Evolutionary conservation across 2,329 filamentous ascomycete genomes (phyloP).

Genomic region (Chrysoporthe deuterocubensis): DNA sequence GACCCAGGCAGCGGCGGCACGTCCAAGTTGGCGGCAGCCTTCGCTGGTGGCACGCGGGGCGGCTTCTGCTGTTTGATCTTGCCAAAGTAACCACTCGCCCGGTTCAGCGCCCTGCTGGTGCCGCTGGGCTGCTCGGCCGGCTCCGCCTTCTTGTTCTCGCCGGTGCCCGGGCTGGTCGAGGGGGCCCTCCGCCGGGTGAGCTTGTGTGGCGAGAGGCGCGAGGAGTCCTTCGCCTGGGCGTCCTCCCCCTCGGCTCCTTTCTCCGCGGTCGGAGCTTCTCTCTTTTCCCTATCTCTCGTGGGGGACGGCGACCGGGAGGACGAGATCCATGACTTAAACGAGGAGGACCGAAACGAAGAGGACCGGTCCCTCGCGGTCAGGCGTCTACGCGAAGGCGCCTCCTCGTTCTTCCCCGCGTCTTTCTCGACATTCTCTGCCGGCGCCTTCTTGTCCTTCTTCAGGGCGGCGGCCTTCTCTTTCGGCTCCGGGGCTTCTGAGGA

Average conservation of each 20-base stretch:
- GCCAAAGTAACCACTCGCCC: constrained; percentile 53
- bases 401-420: constrained; percentile 25
- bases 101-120: constrained; percentile 45
- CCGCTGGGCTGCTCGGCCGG: constrained; percentile 43
- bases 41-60: constrained; percentile 38
- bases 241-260: constrained; percentile 9
- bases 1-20: constrained; percentile 20
- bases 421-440: constrained; percentile 18
- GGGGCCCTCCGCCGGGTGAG: constrained; percentile 38
- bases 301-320: constrained; percentile 55
- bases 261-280: constrained; percentile 26
- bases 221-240: constrained; percentile 28
- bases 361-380: constrained; percentile 46
- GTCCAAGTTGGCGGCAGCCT: constrained; percentile 35
- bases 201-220: constrained; percentile 38
- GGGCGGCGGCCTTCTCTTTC: constrained; percentile 36
- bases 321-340: constrained; percentile 57
- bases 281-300: constrained; percentile 34
- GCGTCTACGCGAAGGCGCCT: constrained; percentile 33
- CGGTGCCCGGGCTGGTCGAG: constrained; percentile 33
- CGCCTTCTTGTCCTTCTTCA: constrained; percentile 34
- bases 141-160: constrained; percentile 37
- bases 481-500: constrained; percentile 31
- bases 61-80: constrained; percentile 55
- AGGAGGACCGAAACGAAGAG: constrained; percentile 36